These are phyloP conservation scores for Hibiscus tridactylites DNA, from an alignment of 345 rosid genomes.

Conservation along the genomic window DNA sequence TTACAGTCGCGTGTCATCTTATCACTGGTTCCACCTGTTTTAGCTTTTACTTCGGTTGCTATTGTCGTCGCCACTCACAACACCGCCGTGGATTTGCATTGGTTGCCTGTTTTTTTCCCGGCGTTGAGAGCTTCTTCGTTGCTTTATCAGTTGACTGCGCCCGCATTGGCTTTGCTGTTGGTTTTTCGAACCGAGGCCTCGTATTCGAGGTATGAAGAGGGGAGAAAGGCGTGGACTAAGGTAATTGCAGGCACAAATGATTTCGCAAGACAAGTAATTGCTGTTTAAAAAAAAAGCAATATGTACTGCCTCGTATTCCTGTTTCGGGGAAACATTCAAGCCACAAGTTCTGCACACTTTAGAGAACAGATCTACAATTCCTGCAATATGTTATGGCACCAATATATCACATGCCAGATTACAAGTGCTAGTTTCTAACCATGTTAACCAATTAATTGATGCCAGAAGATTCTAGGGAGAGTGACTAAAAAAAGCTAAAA, in stretches of 20 bases:
- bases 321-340: no score
- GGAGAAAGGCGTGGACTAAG: conserved; percentile 79
- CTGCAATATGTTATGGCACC: no score
- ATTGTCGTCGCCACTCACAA: conserved; percentile 55
- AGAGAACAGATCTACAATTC: no score
- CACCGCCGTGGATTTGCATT: conserved; percentile 48
- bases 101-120: conserved; percentile 58
- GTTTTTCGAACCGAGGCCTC: conserved; percentile 96
- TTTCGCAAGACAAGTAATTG: conserved; percentile 56
- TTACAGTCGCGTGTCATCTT: conserved; percentile 70
- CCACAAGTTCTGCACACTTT: no score
- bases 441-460: no score
- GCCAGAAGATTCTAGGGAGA: no score
- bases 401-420: no score
- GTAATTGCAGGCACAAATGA: conserved; percentile 61
- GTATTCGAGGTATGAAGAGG: conserved; percentile 80
- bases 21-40: conserved; percentile 83
- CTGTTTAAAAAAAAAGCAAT: no score
- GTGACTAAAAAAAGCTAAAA: no score
- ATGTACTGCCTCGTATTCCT: no score
- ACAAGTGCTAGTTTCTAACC: no score
- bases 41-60: conserved; percentile 63
- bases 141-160: conserved; percentile 84
- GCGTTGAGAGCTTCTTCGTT: conserved; percentile 67
- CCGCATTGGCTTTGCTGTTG: conserved; percentile 82